Percentiles rank a stretch among this genome's conserved stretches.
Conservation (phyloP, 768 basidiomycete species). For the Leucosporidium creatinivorum region DNA sequence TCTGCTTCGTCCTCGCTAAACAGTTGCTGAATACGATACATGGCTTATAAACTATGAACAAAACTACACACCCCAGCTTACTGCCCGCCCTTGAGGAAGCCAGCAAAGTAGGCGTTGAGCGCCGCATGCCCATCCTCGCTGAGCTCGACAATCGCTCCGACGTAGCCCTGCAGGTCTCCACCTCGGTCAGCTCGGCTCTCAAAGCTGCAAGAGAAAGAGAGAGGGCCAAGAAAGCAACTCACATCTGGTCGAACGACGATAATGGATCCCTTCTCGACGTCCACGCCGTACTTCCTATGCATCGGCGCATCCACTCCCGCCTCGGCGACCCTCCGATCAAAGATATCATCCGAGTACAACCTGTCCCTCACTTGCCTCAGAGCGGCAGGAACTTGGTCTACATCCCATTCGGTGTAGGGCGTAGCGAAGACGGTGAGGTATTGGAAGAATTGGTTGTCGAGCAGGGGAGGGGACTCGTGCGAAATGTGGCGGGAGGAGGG, state of each 20-base stretch:
- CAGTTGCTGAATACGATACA: no score
- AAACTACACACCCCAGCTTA: not conserved
- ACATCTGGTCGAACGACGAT: constrained; percentile 41
- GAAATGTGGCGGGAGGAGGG: constrained; percentile 27
- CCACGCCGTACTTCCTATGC: constrained; percentile 38
- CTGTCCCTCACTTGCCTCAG: constrained; percentile 30
- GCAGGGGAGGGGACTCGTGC: constrained; percentile 18
- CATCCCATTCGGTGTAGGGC: constrained; percentile 36
- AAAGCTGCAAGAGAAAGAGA: no score
- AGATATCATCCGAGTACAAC: constrained; percentile 34
- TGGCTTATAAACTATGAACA: no score
- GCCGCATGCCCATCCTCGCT: constrained; percentile 36
- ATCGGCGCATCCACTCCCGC: constrained; percentile 26
- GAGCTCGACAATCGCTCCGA: constrained; percentile 38
- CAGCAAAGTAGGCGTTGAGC: constrained; percentile 39
- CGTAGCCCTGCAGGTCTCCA: constrained; percentile 30
- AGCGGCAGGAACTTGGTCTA: constrained; percentile 32
- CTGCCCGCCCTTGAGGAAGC: constrained; percentile 28
- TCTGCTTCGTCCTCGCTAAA: no score
- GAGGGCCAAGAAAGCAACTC: no score
- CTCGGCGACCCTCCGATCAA: constrained; percentile 34
- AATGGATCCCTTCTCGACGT: constrained; percentile 37
- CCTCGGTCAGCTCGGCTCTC: no score
- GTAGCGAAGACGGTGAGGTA: constrained; percentile 36
- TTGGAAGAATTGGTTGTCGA: constrained; percentile 38